Base-by-base conservation (phyloP, 176 grass and related monocot species). In the Ensete glaucum region DNA sequence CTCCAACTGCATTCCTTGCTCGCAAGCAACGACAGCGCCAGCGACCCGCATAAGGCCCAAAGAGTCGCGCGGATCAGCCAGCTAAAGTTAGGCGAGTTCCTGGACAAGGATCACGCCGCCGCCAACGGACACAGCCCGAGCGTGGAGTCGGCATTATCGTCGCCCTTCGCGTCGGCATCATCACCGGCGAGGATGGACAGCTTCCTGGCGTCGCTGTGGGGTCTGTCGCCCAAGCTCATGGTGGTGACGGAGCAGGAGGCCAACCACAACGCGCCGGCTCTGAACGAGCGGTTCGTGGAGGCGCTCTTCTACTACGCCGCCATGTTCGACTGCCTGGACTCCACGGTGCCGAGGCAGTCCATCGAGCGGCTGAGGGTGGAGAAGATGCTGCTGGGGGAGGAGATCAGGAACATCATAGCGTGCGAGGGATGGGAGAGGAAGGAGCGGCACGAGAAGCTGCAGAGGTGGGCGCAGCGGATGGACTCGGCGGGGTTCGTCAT, bases 281-380 rank as follows among this genome's bases (percentile, higher is more conserved):
- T 97, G 29, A 86, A 80, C 59, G 88, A 90, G 52, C 79, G 94
- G 16, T 97, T 97, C 83, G 85, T 93, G n/a, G 90, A 93, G 82
- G 85, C 90, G 29, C 84, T 93, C 71, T 91, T 93, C 81, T 93
- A 88, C 85, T 97, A 97, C 81, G 94, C 94, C 0, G 88, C 94
- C 66, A 77, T 97, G 3, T 97, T 93, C 72, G 94, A 97, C 77
- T 97, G 94, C 77, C 90, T 97, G 2, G 94, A 97, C 82, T 75
- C 83, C 73, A 84, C 68, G 9, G 88, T 85, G 62, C 60, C 85
- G 11, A 84, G 90, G 8, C 82, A 83, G 3, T 93, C 94, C 0
- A 75, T 89, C n/a, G 90, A 98, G 82, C 90, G 94, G 23, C 85
- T 88, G 49, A 84, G 82, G 51, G 87, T 93, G 1, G 94, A 98